phyloP scores from a whole-genome alignment of 331 rosid genomes.

The Cydonia oblonga region DNA sequence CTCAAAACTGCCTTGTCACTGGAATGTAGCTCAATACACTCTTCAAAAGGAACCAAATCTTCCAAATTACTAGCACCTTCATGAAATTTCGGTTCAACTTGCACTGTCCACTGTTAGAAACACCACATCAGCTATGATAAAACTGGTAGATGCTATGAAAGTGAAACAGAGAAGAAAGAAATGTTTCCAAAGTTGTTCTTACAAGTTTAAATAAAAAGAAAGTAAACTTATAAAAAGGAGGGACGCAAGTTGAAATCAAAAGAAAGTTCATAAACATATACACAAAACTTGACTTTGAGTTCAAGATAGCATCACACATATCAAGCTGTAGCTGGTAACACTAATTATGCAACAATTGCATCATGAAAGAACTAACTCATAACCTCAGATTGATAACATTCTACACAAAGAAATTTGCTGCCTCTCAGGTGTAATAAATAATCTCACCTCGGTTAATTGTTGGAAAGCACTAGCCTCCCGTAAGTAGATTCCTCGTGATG shows the following conservation, averaged over 20 bases:
- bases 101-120: constrained; percentile 81
- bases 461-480: constrained; percentile 73
- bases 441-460: constrained; percentile 71
- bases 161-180: neutral
- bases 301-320: neutral
- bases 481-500: constrained; percentile 76
- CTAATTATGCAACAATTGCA: neutral
- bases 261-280: neutral
- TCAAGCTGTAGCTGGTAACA: neutral
- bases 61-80: constrained; percentile 76
- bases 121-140: neutral
- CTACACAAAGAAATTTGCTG: neutral
- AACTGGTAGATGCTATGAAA: neutral
- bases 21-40: constrained; percentile 70
- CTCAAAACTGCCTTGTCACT: constrained; percentile 61
- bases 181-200: neutral
- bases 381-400: neutral
- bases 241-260: neutral
- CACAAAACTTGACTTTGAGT: neutral
- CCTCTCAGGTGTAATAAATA: neutral
- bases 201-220: neutral
- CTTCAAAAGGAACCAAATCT: constrained; percentile 87
- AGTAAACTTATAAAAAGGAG: neutral
- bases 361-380: neutral
- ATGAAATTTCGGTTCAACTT: constrained; percentile 79